Evolutionary conservation across 2,329 filamentous ascomycete species (phyloP).

Genomic region (Beauveria medogensis): DNA sequence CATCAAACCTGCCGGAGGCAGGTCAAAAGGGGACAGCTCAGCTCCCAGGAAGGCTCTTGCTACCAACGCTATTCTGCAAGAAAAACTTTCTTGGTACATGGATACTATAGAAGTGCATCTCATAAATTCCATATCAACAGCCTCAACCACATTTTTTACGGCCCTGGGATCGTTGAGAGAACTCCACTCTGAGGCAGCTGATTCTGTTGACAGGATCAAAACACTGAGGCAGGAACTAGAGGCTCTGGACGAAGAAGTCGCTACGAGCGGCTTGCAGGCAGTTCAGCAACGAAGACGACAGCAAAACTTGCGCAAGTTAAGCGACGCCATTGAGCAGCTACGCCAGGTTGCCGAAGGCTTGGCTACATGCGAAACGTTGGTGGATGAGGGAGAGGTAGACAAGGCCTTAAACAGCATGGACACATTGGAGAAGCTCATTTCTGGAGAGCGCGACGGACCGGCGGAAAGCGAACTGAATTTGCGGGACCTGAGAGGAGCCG

Average conservation of each 20-base stretch:
- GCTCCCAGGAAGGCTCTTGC: slow-evolving; percentile 75
- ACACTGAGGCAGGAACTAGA: slow-evolving; percentile 69
- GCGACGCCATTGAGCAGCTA: slow-evolving; percentile 76
- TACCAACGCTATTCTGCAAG: slow-evolving; percentile 93
- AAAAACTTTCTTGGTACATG: slow-evolving; percentile 99
- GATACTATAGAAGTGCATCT: slow-evolving; percentile 97
- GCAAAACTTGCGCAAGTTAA: slow-evolving; percentile 77
- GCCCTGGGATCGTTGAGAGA: slow-evolving; percentile 86
- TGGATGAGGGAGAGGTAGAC: slow-evolving; percentile 78
- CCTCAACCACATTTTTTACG: slow-evolving; percentile 93
- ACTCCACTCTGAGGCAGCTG: slow-evolving; percentile 82
- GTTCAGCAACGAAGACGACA: slow-evolving; percentile 73
- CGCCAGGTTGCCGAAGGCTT: slow-evolving; percentile 69
- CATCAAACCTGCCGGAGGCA: slow-evolving; percentile 57
- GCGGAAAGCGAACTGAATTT: slow-evolving; percentile 27
- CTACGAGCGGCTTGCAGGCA: slow-evolving; percentile 74
- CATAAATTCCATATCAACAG: slow-evolving; percentile 91
- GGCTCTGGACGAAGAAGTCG: slow-evolving; percentile 79
- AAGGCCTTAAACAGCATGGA: slow-evolving; percentile 72
- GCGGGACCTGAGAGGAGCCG: slow-evolving; percentile 67
- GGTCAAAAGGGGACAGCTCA: slow-evolving; percentile 37
- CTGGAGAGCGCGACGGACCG: slow-evolving; percentile 53
- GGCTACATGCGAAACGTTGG: slow-evolving; percentile 66
- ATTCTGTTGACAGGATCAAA: slow-evolving; percentile 83
- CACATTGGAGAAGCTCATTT: slow-evolving; percentile 68